Percentiles rank a stretch among this genome's conserved stretches.
phyloP scores from a whole-genome alignment of 2,329 filamentous ascomycete species.

The Penicillium sclerotigenum region DNA sequence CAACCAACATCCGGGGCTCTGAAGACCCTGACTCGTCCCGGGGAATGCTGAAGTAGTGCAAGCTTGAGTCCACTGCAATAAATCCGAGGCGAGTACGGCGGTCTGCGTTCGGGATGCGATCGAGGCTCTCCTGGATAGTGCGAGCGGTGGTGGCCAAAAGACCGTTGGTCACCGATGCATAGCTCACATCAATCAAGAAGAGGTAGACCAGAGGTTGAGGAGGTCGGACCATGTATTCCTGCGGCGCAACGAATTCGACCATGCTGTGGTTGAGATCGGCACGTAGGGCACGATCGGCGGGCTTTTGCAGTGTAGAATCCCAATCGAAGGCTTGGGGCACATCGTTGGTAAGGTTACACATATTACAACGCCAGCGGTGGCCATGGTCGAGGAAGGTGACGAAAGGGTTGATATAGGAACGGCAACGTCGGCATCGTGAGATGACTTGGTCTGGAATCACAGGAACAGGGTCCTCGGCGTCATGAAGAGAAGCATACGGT shows the following conservation, averaged over 20 bases:
- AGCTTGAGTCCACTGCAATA: slow-evolving; percentile 86
- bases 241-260: slow-evolving; percentile 94
- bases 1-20: slow-evolving; percentile 86
- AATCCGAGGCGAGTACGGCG: slow-evolving; percentile 89
- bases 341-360: slow-evolving; percentile 98
- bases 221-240: slow-evolving; percentile 98
- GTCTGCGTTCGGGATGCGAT: slow-evolving; percentile 97
- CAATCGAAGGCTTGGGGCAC: slow-evolving; percentile 99
- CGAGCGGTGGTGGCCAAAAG: slow-evolving; percentile 87
- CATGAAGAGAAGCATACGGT: slow-evolving; percentile 88
- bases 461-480: slow-evolving; percentile 85
- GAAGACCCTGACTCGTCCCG: slow-evolving; percentile 80
- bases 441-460: slow-evolving; percentile 97
- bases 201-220: slow-evolving; percentile 94
- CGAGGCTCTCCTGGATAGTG: slow-evolving; percentile 90
- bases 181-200: slow-evolving; percentile 93
- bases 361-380: slow-evolving; percentile 98
- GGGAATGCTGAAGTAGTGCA: slow-evolving; percentile 95
- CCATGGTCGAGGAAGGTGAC: slow-evolving; percentile 95
- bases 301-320: slow-evolving; percentile 89
- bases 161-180: slow-evolving; percentile 81
- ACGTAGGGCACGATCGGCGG: slow-evolving; percentile 85
- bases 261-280: slow-evolving; percentile 94
- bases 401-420: slow-evolving; percentile 97
- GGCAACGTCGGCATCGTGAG: slow-evolving; percentile 88